Evolutionary conservation across 805 yeast species (phyloP).

Genomic region (Teunomyces funiuensis): DNA sequence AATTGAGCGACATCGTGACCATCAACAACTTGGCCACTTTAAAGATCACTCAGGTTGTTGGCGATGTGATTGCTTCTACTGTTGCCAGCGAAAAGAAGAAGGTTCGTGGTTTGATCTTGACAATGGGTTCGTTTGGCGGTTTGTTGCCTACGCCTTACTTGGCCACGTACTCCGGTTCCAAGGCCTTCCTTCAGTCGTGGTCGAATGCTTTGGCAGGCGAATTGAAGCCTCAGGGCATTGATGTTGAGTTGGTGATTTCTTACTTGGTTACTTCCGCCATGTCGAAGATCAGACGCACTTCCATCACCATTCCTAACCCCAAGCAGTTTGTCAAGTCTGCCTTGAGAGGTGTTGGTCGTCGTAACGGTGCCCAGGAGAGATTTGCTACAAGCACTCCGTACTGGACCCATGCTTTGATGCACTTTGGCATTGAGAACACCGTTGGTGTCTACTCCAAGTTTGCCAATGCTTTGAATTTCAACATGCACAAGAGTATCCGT

Average conservation of each 20-base stretch:
- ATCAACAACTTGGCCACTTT: slow-evolving; percentile 85
- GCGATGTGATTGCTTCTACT: slow-evolving; percentile 65
- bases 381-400: slow-evolving; percentile 85
- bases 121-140: slow-evolving; percentile 98
- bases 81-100: slow-evolving; percentile 40
- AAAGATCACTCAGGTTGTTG: slow-evolving; percentile 74
- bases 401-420: slow-evolving; percentile 93
- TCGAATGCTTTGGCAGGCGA: slow-evolving; percentile 87
- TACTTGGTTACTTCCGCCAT: slow-evolving; percentile 92
- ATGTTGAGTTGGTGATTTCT: slow-evolving; percentile 82
- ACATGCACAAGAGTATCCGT: slow-evolving; percentile 80
- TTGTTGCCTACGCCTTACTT: slow-evolving; percentile 87
- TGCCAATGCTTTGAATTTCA: slow-evolving; percentile 66
- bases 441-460: slow-evolving; percentile 78
- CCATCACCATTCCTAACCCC: slow-evolving; percentile 79
- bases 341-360: slow-evolving; percentile 69
- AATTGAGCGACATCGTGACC: slow-evolving; percentile 76
- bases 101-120: slow-evolving; percentile 73
- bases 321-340: slow-evolving; percentile 73
- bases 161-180: slow-evolving; percentile 94
- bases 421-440: slow-evolving; percentile 72
- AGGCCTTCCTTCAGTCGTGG: slow-evolving; percentile 94
- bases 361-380: slow-evolving; percentile 91
- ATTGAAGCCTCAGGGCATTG: slow-evolving; percentile 64
- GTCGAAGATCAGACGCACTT: slow-evolving; percentile 86